phyloP scores from a whole-genome alignment of 768 basidiomycete genomes.

The Inosperma sp. region DNA sequence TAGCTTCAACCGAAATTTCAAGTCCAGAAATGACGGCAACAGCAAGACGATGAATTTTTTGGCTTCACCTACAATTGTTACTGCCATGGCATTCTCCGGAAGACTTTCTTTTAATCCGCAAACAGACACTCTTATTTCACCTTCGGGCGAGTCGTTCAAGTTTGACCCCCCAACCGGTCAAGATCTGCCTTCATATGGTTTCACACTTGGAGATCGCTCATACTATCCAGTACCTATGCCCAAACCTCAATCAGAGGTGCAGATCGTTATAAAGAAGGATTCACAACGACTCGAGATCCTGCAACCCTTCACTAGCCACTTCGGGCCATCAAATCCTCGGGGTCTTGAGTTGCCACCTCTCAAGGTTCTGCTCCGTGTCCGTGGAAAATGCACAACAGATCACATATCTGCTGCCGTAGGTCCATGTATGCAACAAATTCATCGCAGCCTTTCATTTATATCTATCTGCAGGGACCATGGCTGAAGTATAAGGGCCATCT shows the following conservation, averaged over 20 bases:
- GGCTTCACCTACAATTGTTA: conserved; percentile 94
- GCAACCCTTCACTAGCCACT: conserved; percentile 79
- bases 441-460: too few species aligned
- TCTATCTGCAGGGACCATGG: conserved; percentile 76
- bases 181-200: conserved; percentile 80
- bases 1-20: conserved; percentile 89
- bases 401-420: conserved; percentile 94
- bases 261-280: conserved; percentile 69
- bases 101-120: conserved; percentile 91
- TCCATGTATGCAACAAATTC: too few species aligned
- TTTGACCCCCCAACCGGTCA: conserved; percentile 82
- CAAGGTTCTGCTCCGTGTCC: conserved; percentile 83
- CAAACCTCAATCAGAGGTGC: conserved; percentile 66
- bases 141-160: conserved; percentile 74
- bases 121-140: conserved; percentile 61
- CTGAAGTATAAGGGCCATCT: conserved; percentile 98
- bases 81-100: conserved; percentile 96
- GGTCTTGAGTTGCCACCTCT: conserved; percentile 75
- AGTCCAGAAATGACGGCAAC: conserved; percentile 96
- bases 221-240: conserved; percentile 80
- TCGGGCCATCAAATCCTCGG: conserved; percentile 47
- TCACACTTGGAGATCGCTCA: conserved; percentile 63
- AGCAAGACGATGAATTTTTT: conserved; percentile 95
- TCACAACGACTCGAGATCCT: conserved; percentile 86
- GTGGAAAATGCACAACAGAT: conserved; percentile 99